Base-by-base conservation (phyloP, 176 grass and related monocot species). In the Bonia amplexicaulis region DNA sequence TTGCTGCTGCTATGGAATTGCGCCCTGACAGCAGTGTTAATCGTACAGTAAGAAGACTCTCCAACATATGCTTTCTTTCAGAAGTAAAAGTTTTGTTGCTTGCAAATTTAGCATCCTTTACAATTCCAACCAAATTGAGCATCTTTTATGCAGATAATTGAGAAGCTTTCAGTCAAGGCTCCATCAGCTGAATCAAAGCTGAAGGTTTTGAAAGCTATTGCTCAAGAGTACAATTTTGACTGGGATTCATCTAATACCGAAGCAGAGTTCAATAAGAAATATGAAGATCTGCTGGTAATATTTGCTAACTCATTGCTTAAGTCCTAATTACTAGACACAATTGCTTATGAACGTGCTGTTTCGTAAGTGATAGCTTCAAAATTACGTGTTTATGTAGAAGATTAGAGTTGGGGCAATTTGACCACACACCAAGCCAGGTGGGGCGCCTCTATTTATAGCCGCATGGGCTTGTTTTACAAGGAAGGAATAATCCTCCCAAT, bases 261-360 rank as follows among this genome's bases (percentile, higher is more conserved):
- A 91, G 88, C 81, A 51, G 91, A 96, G 78, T 92, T 99, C 75
- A 91, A 85, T 45, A 99, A 94, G 82, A 99, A 87, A 81, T 95
- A 99, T 6, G 96, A 99, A 69, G 96, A 99, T 88, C 86, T 99
- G 52, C 88, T 99, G 96, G 96, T 94, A 89, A 63, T n/a, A 39
- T 60, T 88, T 80, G 17, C 75, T 88, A 64, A 31, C 39, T 66
- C 77, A 69, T 70, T 44, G 19, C 48, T 74, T 39, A 26, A 78
- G 80, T 15, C n/a, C 47, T 80, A 62, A 45, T 49, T 60, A 26
- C 85, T 16, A 29, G 15, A 48, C 17, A 33, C 7, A 33, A 81
- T 61, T 91, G 64, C 23, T 68, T 82, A 64, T 87, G 60, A 66
- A 44, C 19, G 7, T 77, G 35, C 19, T 71, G 47, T 83, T 88